Base-by-base conservation (phyloP, 148 eudicot genomes). In the Rhododendron kiyosumense region DNA sequence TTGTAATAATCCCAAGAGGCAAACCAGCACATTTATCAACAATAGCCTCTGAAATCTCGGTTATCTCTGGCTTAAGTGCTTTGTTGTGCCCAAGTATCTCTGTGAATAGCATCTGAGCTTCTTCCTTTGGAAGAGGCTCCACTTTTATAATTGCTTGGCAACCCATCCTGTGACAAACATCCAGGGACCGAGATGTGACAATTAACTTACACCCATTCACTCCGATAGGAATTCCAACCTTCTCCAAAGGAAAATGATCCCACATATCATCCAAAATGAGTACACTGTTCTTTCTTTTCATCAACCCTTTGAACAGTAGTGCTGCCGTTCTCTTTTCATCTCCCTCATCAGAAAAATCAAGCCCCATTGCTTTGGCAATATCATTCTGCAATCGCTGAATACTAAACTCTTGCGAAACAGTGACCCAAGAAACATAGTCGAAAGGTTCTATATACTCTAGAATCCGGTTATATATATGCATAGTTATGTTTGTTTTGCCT, bases 1-100 rank as follows among this genome's bases (percentile, higher is more conserved):
- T 65, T 32, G 76, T 80, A 46, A 85, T 65, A 63, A 85, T 79
- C 43, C 46, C 83, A 85, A 85, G 83, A 65, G 87, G 87, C 78
- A 85, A 48, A 18, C 83, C 79, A 18, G 46, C 79, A 78, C 82
- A 79, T 48, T 30, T 79, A 12, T 79, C 59, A 26, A 48, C 82
- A 26, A 79, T 34, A 48, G 61, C 49, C 22, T n/a, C 34, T 15
- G 82, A 32, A 79, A 79, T 46, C 61, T 48, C 20, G 2, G 49
- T 46, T 49, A 79, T 26, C 14, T 79, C n/a, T 18, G 82, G 82
- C 30, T 13, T 13, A 78, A 78, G 28, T 45, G 48, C 79, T 36
- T 5, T 76, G 12, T 36, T 36, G 79, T 76, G 45, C 46, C 79
- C 79, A 20, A 76, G 74, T 63, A 12, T 59, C 20, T 83, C 49